A percentile compares a stretch with the other conserved stretches of the same genome.
phyloP scores from a whole-genome alignment of 2,329 filamentous ascomycete genomes.

The Monilinia fructigena region DNA sequence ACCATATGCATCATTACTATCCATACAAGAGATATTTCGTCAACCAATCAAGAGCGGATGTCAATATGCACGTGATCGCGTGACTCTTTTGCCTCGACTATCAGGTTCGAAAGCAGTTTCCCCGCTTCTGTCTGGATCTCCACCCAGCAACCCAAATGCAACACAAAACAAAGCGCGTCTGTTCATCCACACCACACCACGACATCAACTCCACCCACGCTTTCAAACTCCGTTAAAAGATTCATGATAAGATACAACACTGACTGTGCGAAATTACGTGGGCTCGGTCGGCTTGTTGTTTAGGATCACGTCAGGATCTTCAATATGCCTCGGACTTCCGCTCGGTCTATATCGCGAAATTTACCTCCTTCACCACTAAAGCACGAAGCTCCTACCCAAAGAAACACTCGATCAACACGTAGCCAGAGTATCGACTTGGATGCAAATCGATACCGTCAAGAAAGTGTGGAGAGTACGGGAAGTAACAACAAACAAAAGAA shows the following conservation, averaged over 20 bases:
- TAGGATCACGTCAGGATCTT: slow-evolving; percentile 1
- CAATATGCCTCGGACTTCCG: slow-evolving; percentile 7
- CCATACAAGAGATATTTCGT: no score
- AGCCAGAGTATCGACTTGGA: slow-evolving; percentile 43
- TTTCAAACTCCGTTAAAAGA: neutral
- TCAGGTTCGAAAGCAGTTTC: neutral
- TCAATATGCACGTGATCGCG: neutral
- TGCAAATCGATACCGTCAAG: slow-evolving; percentile 29
- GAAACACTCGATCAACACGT: slow-evolving; percentile 39
- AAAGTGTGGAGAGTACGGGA: slow-evolving; percentile 32
- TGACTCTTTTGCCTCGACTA: neutral
- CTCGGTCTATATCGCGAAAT: slow-evolving; percentile 23
- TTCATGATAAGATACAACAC: neutral
- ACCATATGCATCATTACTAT: no score
- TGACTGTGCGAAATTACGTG: neutral
- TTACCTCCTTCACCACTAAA: slow-evolving; percentile 37
- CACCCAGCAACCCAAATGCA: slow-evolving; percentile 1
- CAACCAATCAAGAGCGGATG: no score
- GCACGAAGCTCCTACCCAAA: slow-evolving; percentile 29
- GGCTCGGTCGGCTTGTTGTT: no score
- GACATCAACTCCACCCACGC: slow-evolving; percentile 8
- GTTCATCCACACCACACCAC: neutral
- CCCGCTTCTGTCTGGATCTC: neutral
- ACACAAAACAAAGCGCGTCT: slow-evolving; percentile 12
- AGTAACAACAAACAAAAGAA: slow-evolving; percentile 26